phyloP scores from a whole-genome alignment of 2,329 filamentous ascomycete species.

The Aureobasidium sp. region DNA sequence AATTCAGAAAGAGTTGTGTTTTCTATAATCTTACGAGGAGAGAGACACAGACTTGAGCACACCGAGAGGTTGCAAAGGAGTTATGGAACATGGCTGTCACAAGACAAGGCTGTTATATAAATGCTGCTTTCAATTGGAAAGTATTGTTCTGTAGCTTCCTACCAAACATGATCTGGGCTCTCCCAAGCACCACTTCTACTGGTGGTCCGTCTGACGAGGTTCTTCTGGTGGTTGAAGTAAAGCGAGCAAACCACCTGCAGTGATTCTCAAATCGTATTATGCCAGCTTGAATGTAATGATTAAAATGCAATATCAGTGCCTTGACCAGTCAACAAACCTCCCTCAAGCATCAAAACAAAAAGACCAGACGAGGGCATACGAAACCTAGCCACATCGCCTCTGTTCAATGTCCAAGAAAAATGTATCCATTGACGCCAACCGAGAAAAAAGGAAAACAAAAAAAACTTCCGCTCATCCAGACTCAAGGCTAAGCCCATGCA shows the following conservation, averaged over 20 bases:
- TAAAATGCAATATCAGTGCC: constrained; percentile 6
- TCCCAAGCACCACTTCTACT: not conserved
- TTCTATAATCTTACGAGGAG: too few relatives aligned
- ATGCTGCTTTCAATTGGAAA: not conserved
- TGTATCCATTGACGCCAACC: not conserved
- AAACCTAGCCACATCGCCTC: not conserved
- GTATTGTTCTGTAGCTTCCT: not conserved
- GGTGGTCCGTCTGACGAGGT: not conserved
- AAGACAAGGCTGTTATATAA: not conserved
- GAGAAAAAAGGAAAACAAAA: not conserved
- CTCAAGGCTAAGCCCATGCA: not conserved
- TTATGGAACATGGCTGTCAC: not conserved
- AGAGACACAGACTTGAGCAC: too few relatives aligned
- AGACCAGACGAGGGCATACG: not conserved
- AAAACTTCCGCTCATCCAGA: not conserved
- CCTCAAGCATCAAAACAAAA: not conserved
- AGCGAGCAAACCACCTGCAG: not conserved
- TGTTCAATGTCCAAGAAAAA: not conserved
- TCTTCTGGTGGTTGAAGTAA: not conserved
- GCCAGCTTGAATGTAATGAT: not conserved
- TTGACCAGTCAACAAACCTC: not conserved
- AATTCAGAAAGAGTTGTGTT: too few relatives aligned
- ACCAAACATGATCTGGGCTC: not conserved
- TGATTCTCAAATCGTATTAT: not conserved
- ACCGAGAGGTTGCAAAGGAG: too few relatives aligned